Evolutionary conservation across 78 protist genomes (phyloP).

Genomic region (Salpingoeca rosetta): DNA sequence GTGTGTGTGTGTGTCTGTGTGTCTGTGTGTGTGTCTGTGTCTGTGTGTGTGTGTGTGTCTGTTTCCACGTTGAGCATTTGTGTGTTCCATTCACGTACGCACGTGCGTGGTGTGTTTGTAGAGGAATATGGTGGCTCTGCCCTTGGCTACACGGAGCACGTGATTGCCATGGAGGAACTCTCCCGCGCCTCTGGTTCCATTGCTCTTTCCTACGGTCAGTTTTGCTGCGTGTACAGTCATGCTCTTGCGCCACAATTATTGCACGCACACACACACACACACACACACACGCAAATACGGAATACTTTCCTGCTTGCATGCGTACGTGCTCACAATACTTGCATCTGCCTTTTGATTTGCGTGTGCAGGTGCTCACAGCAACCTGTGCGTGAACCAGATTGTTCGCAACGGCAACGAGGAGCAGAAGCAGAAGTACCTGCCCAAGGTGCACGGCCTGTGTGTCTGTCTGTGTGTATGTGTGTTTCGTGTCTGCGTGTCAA

Average conservation of each 20-base stretch:
- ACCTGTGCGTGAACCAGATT: conserved; percentile 82
- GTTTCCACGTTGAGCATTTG: neutral
- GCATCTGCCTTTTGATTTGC: too few relatives aligned
- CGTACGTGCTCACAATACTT: too few relatives aligned
- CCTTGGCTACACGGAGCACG: conserved; percentile 62
- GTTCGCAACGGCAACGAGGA: conserved; percentile 73
- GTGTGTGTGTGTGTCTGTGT: neutral
- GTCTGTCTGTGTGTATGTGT: conserved; percentile 14
- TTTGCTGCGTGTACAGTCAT: too few relatives aligned
- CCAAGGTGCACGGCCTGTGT: conserved; percentile 10
- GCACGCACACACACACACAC: too few relatives aligned
- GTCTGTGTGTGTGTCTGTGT: neutral
- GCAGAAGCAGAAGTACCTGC: conserved; percentile 68
- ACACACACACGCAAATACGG: too few relatives aligned
- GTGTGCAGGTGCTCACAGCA: conserved; percentile 88
- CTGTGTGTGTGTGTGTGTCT: too few relatives aligned
- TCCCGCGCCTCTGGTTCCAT: conserved; percentile 60
- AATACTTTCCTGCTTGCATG: too few relatives aligned
- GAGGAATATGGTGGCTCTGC: conserved; percentile 65
- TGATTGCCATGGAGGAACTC: conserved; percentile 74
- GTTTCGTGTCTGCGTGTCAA: neutral
- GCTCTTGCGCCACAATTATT: too few relatives aligned
- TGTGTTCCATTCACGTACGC: neutral
- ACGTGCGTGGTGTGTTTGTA: too few relatives aligned
- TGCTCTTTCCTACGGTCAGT: conserved; percentile 80